Percentiles rank a stretch among this genome's conserved stretches.
Conservation (phyloP, 2,329 filamentous ascomycete genomes). For the Rhynchosporium agropyri region DNA sequence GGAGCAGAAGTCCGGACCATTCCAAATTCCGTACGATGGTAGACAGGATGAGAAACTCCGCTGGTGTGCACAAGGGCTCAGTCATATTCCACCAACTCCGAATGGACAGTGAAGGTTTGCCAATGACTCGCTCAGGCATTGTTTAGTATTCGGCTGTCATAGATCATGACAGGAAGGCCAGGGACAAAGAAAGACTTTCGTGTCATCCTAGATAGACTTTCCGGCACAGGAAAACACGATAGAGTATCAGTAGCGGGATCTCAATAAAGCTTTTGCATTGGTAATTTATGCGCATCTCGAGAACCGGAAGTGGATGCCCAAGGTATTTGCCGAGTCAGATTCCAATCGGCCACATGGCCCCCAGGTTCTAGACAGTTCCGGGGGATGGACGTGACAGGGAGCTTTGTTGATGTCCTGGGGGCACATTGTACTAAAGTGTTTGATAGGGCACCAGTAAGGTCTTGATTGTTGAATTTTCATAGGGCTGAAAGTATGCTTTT, state of each 20-base stretch:
- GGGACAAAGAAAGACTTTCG: background rate
- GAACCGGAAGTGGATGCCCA: background rate
- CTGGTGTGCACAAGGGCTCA: background rate
- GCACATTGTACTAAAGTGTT: background rate
- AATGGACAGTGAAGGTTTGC: background rate
- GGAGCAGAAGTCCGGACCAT: background rate
- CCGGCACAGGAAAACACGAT: background rate
- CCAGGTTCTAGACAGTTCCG: background rate
- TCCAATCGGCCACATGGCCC: background rate
- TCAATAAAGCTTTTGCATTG: background rate
- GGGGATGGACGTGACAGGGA: background rate
- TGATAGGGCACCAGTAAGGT: background rate
- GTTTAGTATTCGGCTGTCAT: background rate
- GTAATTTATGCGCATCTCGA: background rate
- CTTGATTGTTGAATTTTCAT: background rate
- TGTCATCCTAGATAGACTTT: background rate
- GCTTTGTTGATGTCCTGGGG: no score
- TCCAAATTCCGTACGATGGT: background rate
- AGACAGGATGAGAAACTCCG: background rate
- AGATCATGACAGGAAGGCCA: background rate
- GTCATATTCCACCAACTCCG: slow-evolving; percentile 2
- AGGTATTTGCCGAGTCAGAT: background rate
- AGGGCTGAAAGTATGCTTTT: background rate
- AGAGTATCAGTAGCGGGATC: background rate
- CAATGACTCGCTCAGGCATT: background rate